A percentile compares a stretch with the other conserved stretches of the same genome.
These are phyloP conservation scores for Botrytis squamosa DNA, from an alignment of 2,329 filamentous ascomycete genomes.

Conservation along the genomic window DNA sequence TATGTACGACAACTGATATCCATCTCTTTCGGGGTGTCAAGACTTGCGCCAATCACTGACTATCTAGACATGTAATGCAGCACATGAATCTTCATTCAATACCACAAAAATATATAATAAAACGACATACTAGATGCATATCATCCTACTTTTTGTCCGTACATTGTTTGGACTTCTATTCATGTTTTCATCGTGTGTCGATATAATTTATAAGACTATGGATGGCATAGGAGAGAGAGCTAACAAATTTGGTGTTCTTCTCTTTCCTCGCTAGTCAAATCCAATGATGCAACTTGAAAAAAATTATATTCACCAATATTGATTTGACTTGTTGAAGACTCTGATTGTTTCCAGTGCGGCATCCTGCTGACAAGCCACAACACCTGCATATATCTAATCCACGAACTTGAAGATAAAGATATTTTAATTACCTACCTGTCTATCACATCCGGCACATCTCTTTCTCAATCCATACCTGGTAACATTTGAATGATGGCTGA, in stretches of 20 bases:
- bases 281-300: not conserved
- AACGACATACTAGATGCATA: not conserved
- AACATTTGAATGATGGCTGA: conserved; percentile 30
- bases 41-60: not conserved
- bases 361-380: not conserved
- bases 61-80: not conserved
- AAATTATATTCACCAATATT: conserved; percentile 2
- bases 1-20: not conserved
- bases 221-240: not conserved
- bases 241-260: conserved; percentile 17
- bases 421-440: not conserved
- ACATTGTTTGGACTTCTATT: not conserved
- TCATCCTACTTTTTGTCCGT: not conserved
- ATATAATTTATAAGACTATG: not conserved
- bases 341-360: conserved; percentile 4
- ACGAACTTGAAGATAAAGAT: not conserved
- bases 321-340: not conserved
- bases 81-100: not conserved
- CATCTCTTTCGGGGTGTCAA: not conserved
- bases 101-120: not conserved
- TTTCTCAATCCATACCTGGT: not conserved
- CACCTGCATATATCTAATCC: not conserved
- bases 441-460: not conserved
- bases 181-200: not conserved
- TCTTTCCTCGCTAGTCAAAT: conserved; percentile 14